phyloP scores from a whole-genome alignment of 805 yeast genomes.

The Hanseniaspora clermontiae region DNA sequence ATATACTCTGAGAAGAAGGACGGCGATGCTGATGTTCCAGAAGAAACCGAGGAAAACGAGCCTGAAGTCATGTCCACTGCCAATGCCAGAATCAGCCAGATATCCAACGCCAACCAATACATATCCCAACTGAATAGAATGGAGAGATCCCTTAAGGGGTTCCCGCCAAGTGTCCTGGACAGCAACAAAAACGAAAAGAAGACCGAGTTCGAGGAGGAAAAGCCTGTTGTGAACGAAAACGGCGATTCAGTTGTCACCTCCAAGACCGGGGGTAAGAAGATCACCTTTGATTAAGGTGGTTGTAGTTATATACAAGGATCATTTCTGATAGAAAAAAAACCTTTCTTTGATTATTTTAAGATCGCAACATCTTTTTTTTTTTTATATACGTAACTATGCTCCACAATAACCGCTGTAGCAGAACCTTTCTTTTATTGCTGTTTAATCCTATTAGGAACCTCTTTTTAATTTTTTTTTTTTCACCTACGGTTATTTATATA shows the following conservation, averaged over 20 bases:
- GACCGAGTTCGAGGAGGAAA: constrained; percentile 9
- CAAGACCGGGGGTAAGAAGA: constrained; percentile 25
- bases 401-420: too few species aligned
- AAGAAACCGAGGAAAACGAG: constrained; percentile 9
- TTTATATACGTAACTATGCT: too few species aligned
- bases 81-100: constrained; percentile 23
- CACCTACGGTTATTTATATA: too few species aligned
- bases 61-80: constrained; percentile 15
- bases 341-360: too few species aligned
- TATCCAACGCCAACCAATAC: constrained; percentile 21
- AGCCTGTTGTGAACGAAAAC: constrained; percentile 13
- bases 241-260: constrained; percentile 15
- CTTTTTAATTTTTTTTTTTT: too few species aligned
- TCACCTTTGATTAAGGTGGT: constrained; percentile 18
- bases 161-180: constrained; percentile 43
- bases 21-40: not conserved
- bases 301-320: not conserved
- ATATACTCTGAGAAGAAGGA: constrained; percentile 5
- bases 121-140: constrained; percentile 54
- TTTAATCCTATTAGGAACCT: too few species aligned
- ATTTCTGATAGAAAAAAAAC: too few species aligned
- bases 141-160: constrained; percentile 67
- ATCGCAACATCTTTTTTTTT: too few species aligned
- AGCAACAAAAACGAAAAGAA: not conserved
- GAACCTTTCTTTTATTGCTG: too few species aligned